Base-by-base conservation (phyloP, 208 protist genomes). In the Naegleria fowleri region DNA sequence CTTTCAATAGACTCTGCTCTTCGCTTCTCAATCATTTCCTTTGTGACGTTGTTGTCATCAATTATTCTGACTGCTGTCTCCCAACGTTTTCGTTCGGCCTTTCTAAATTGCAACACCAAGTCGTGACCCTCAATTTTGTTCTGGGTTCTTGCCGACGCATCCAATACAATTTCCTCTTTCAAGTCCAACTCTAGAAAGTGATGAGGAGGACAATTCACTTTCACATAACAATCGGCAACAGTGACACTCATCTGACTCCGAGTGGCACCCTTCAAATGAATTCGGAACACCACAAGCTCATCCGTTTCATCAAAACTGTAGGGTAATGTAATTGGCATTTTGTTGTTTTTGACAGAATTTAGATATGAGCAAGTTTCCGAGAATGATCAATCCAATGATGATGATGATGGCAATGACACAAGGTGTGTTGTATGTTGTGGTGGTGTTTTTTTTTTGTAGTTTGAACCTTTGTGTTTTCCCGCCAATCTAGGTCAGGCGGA, bases 221-320 rank as follows among this genome's bases (percentile, higher is more conserved):
- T 87, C 2, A 87, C 15, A 51, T 87, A 87, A 51, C 40, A 51
- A 51, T 87, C 83, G 38, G 40, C 5, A 87, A 25, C 6, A 51
- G 19, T 36, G 16, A 48, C 29, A 29, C 9, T 15, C 16, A 87
- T 33, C 2, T 36, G 16, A 84, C 33, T 41, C 29, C 83, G 9
- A 9, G 83, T 40, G 43, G 33, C 83, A 48, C 83, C 83, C 43
- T 51, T 87, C 11, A 87, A 16, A 38, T 87, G 40, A 51, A 87
- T 39, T 51, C 15, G 11, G 11, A 87, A 11, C 9, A 87, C 43
- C 6, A 87, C 38, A 0, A 51, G 15, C 11, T 87, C 83, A 41
- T 33, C 11, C 0, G 83, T 87, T 87, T 87, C 29, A n/a, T 87
- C 83, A 22, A 22, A 87, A 29, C 43, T n/a, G n/a, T 87, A 87